A percentile compares a stretch with the other conserved stretches of the same genome.
These are phyloP conservation scores for Vanilla planifolia DNA, from an alignment of 106 monocot species.

Conservation along the genomic window DNA sequence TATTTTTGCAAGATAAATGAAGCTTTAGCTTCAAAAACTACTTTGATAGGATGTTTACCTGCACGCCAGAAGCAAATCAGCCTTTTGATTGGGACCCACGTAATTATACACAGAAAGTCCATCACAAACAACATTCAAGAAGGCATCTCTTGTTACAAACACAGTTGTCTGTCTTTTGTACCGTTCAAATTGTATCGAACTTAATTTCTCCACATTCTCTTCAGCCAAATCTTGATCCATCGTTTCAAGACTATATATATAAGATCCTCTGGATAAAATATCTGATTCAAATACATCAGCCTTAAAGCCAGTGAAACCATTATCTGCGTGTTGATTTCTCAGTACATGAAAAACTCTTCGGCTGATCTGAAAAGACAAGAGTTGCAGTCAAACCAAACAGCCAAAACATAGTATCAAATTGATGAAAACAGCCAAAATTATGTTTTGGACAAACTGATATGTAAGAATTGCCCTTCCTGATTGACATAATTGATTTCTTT, in stretches of 20 bases:
- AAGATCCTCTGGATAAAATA: slow-evolving; percentile 3
- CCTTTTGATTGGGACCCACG: slow-evolving; percentile 61
- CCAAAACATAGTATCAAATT: too few relatives aligned
- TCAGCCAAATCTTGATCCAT: background rate
- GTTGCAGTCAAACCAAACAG: too few relatives aligned
- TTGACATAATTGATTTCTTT: too few relatives aligned
- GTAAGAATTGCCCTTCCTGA: too few relatives aligned
- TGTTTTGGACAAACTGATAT: too few relatives aligned
- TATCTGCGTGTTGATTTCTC: slow-evolving; percentile 8
- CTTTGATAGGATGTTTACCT: slow-evolving; percentile 45
- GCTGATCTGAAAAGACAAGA: slow-evolving; percentile 59
- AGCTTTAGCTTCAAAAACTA: too few relatives aligned
- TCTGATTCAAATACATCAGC: slow-evolving; percentile 7
- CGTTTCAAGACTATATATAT: slow-evolving; percentile 3
- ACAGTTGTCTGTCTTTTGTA: slow-evolving; percentile 53
- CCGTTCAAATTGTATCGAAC: slow-evolving; percentile 43
- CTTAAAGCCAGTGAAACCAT: slow-evolving; percentile 1
- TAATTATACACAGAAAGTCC: slow-evolving; percentile 63
- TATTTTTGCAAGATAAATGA: too few relatives aligned
- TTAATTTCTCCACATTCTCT: slow-evolving; percentile 20
- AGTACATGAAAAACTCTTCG: slow-evolving; percentile 74
- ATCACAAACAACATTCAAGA: slow-evolving; percentile 53
- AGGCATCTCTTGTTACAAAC: slow-evolving; percentile 34
- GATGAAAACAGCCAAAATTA: background rate
- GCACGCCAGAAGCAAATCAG: slow-evolving; percentile 58